Conservation (phyloP, 139 green algal species). For the Chlorella sp. region DNA sequence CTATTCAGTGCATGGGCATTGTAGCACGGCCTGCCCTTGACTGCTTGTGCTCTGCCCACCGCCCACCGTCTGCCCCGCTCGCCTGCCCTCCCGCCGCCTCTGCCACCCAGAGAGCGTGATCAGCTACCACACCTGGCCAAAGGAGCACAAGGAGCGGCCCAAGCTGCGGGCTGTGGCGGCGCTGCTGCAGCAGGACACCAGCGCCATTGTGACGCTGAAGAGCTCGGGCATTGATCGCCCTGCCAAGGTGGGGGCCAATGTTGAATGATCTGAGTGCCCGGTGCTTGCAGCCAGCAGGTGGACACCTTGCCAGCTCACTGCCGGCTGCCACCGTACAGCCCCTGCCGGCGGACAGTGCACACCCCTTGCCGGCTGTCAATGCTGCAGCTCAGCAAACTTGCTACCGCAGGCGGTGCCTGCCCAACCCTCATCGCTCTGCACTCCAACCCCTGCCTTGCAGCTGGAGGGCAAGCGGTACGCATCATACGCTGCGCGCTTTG, state of each 20-base stretch:
- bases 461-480: conserved; percentile 86
- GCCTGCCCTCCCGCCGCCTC: background rate
- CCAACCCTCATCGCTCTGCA: too few species aligned
- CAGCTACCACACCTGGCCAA: conserved; percentile 32
- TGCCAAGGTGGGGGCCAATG: background rate
- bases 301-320: background rate
- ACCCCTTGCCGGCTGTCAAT: too few species aligned
- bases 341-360: too few species aligned
- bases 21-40: too few species aligned
- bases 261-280: too few species aligned
- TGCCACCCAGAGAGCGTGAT: conserved; percentile 14
- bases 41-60: too few species aligned
- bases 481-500: conserved; percentile 84
- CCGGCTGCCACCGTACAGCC: background rate
- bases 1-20: too few species aligned
- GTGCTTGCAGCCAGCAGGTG: too few species aligned
- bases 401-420: too few species aligned
- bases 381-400: too few species aligned
- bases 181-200: conserved; percentile 69
- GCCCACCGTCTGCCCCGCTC: background rate
- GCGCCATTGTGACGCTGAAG: conserved; percentile 83
- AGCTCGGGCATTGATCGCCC: conserved; percentile 58
- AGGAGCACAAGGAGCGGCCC: conserved; percentile 8
- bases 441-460: conserved; percentile 33
- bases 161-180: conserved; percentile 62